Percentiles rank a stretch among this genome's conserved stretches.
phyloP scores from a whole-genome alignment of 2,329 filamentous ascomycete species.

The Amauroascus verrucosus region DNA sequence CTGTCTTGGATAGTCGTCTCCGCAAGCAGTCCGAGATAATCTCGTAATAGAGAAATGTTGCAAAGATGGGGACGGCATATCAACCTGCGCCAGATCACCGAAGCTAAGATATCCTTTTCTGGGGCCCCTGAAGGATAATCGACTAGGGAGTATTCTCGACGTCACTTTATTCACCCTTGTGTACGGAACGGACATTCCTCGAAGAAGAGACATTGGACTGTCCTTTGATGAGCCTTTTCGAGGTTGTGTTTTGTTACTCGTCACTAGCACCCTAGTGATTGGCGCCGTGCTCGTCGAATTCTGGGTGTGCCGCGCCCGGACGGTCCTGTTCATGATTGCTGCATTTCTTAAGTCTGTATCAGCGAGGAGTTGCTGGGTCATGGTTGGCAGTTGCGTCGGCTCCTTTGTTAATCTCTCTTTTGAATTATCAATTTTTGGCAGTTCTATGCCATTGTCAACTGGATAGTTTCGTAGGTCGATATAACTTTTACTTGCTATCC shows the following conservation, averaged over 20 bases:
- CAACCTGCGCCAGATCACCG: constrained; percentile 11
- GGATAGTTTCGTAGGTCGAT: not conserved
- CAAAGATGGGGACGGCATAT: constrained; percentile 10
- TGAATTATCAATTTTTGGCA: not conserved
- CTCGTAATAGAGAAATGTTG: constrained; percentile 12
- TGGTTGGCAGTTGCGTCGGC: not conserved
- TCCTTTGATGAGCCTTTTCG: not conserved
- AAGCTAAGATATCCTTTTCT: constrained; percentile 13
- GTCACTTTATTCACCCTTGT: constrained; percentile 6
- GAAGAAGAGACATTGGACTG: not conserved
- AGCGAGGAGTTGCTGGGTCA: not conserved
- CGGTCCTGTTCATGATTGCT: not conserved
- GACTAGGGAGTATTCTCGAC: constrained; percentile 5
- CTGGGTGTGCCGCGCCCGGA: not conserved
- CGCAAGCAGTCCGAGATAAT: constrained; percentile 1
- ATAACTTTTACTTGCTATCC: not conserved
- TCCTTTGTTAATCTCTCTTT: not conserved
- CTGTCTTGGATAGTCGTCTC: not conserved
- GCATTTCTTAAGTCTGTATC: not conserved
- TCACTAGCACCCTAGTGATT: not conserved
- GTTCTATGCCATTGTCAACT: not conserved
- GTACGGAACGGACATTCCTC: not conserved
- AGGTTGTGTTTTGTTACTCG: not conserved
- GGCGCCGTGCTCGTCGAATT: not conserved
- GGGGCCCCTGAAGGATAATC: constrained; percentile 8